Conservation (phyloP, 257 asterid genomes). For the Przewalskia tangutica region DNA sequence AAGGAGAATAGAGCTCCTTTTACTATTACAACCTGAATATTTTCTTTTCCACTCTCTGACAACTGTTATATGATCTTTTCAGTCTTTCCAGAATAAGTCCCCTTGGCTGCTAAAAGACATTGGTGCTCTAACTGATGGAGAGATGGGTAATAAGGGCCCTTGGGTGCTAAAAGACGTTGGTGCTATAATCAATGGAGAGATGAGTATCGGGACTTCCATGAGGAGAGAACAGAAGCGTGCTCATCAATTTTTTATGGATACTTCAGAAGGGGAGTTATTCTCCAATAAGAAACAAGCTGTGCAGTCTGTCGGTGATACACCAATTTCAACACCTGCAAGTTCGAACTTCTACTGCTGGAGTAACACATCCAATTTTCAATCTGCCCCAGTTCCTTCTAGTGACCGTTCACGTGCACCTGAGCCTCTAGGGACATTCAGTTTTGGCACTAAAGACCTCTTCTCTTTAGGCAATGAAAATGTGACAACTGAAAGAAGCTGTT, state of each 20-base stretch:
- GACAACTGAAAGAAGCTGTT: slow-evolving; percentile 18
- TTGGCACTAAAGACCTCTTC: slow-evolving; percentile 20
- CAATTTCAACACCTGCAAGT: slow-evolving; percentile 21
- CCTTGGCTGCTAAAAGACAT: slow-evolving; percentile 32
- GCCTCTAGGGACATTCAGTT: slow-evolving; percentile 19
- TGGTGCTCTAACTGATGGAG: slow-evolving; percentile 36
- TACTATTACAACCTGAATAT: background rate
- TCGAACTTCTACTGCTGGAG: slow-evolving; percentile 29
- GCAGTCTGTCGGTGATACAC: slow-evolving; percentile 23
- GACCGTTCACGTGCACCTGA: slow-evolving; percentile 23
- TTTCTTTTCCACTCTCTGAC: background rate
- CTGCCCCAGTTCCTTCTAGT: slow-evolving; percentile 20
- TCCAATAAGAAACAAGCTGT: slow-evolving; percentile 56
- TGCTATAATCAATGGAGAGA: slow-evolving; percentile 34
- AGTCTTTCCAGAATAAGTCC: slow-evolving; percentile 42
- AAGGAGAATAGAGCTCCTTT: background rate
- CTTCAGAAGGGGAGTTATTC: slow-evolving; percentile 28
- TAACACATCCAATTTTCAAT: slow-evolving; percentile 24
- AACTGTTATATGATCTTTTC: slow-evolving; percentile 7
- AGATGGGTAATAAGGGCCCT: slow-evolving; percentile 25
- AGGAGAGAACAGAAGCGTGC: slow-evolving; percentile 44
- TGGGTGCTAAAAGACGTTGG: slow-evolving; percentile 36
- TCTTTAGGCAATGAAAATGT: slow-evolving; percentile 15
- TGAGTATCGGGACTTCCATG: slow-evolving; percentile 23
- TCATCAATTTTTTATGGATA: slow-evolving; percentile 30